Evolutionary conservation across 495 filamentous ascomycete species (phyloP), one percentile per base, ranked within the genome.

Genomic region (Talaromyces wortmannii): DNA sequence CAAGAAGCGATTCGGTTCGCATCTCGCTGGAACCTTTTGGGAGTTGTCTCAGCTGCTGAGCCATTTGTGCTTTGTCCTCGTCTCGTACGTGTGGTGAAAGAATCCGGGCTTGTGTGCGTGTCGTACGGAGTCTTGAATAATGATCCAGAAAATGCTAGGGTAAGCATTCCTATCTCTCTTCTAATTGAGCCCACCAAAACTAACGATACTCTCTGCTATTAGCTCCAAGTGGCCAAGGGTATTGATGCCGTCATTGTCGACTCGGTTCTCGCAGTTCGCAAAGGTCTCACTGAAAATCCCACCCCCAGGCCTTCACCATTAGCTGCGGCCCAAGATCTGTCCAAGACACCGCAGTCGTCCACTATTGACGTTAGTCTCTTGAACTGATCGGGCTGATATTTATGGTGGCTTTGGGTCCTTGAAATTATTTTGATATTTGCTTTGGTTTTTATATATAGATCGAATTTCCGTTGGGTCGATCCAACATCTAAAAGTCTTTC

Each of bases 161-260:
- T 94, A 74, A 69, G 84, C 8, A 40, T 13, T 40, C 5, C 5
- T 23, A 23, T 23, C 23, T 23, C 23, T 23, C 23, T 23, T 23
- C 23, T 23, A 23, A 23, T 23, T 23, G 23, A 23, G 23, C 23
- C 23, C 23, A 23, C 2, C 1, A 23, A 23, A 23, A 23, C 23
- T 23, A 23, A 23, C 23, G 23, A 23, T 2, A 23, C 23, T 23
- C 23, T 23, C 4, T 23, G 4, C 23, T 23, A 23, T 23, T 63
- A 91, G 87, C 74, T 86, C 57, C 94, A 98, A 85, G 91, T 95
- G 13, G 85, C 90, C 18, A 89, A 96, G 68, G 94, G 94, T 46
- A 95, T 98, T 50, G 92, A 97, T 70, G 92, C 92, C 6, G 91
- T 97, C 23, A 97, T 97, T 64, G 94, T 97, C 42, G 92, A 97